A percentile compares a stretch with the other conserved stretches of the same genome.
These are phyloP conservation scores for Salicornia ramosissima DNA, from an alignment of 148 eudicot species.

Conservation along the genomic window DNA sequence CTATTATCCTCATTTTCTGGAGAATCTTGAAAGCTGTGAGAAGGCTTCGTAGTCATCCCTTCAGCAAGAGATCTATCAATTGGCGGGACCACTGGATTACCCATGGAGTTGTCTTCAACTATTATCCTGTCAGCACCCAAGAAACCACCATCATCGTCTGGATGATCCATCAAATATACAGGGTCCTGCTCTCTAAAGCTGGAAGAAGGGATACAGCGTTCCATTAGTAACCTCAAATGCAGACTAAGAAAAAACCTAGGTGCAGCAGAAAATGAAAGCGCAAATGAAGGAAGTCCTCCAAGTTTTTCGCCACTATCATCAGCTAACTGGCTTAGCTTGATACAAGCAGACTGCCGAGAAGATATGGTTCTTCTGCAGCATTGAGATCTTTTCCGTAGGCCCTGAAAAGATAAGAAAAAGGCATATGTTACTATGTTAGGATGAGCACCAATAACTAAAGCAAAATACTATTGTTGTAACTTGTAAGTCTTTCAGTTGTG, in stretches of 20 bases:
- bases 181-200: slow-evolving; percentile 37
- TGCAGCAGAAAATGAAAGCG: slow-evolving; percentile 67
- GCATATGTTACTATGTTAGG: slow-evolving; percentile 10
- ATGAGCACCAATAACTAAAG: background rate
- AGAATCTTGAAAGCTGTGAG: slow-evolving; percentile 23
- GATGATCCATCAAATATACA: slow-evolving; percentile 27
- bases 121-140: slow-evolving; percentile 16
- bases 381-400: slow-evolving; percentile 29
- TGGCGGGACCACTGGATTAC: slow-evolving; percentile 22
- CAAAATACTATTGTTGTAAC: background rate
- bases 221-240: slow-evolving; percentile 76
- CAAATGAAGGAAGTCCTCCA: slow-evolving; percentile 48
- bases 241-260: slow-evolving; percentile 61
- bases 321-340: slow-evolving; percentile 27
- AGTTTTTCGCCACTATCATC: slow-evolving; percentile 31
- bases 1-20: slow-evolving; percentile 22
- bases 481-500: too few species aligned
- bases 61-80: slow-evolving; percentile 25
- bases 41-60: slow-evolving; percentile 21
- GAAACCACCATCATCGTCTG: slow-evolving; percentile 21
- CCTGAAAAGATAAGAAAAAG: slow-evolving; percentile 38
- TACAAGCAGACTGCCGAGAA: slow-evolving; percentile 31
- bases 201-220: slow-evolving; percentile 48
- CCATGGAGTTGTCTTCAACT: slow-evolving; percentile 23
- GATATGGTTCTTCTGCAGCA: slow-evolving; percentile 24